Conservation (phyloP, 345 rosid genomes). For the Mangifera indica region DNA sequence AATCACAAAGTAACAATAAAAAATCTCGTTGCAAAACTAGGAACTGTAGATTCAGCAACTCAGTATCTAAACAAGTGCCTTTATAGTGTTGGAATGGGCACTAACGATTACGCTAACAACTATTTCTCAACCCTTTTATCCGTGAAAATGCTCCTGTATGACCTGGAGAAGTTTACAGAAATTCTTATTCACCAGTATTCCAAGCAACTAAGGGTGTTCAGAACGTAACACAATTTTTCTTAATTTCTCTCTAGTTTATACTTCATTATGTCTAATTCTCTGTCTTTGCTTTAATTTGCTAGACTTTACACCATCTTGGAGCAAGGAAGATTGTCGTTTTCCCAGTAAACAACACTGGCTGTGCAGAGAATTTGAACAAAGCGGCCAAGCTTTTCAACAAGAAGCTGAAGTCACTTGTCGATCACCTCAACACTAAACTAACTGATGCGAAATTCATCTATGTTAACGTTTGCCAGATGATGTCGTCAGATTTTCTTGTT, state of each 20-base stretch:
- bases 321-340: constrained; percentile 52
- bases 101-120: constrained; percentile 43
- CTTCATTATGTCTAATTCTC: background rate
- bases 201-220: constrained; percentile 25
- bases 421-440: constrained; percentile 42
- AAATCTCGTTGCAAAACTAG: background rate
- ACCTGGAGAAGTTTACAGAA: constrained; percentile 19
- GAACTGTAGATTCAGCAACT: background rate
- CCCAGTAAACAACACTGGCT: constrained; percentile 25
- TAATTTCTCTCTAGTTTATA: background rate
- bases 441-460: constrained; percentile 47
- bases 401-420: constrained; percentile 49
- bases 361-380: constrained; percentile 38
- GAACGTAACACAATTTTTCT: background rate
- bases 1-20: constrained; percentile 20
- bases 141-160: constrained; percentile 7
- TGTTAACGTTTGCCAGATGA: background rate
- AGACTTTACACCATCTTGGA: constrained; percentile 50
- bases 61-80: constrained; percentile 28
- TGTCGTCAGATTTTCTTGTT: too few relatives aligned
- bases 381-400: constrained; percentile 52
- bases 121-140: constrained; percentile 29
- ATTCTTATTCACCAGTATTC: constrained; percentile 23
- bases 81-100: constrained; percentile 32
- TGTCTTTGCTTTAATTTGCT: constrained; percentile 5